A percentile compares a stretch with the other conserved stretches of the same genome.
These are phyloP conservation scores for Sphaceloma murrayae DNA, from an alignment of 2,329 filamentous ascomycete species.

Conservation along the genomic window DNA sequence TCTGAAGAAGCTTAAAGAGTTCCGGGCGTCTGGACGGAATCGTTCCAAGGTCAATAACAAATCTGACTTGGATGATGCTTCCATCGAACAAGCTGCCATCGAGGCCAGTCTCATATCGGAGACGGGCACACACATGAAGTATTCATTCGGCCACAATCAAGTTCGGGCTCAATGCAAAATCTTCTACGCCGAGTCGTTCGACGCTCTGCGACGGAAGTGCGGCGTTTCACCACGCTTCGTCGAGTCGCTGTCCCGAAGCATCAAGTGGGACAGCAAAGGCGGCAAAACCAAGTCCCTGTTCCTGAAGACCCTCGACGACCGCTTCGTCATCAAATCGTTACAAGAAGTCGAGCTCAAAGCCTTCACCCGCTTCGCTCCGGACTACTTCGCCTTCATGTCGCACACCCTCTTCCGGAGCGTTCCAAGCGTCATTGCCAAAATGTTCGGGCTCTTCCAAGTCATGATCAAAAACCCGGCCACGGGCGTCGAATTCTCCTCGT, in stretches of 20 bases:
- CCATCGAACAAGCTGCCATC: conserved; percentile 56
- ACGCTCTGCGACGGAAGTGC: conserved; percentile 85
- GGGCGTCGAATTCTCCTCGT: conserved; percentile 87
- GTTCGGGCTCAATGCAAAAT: conserved; percentile 97
- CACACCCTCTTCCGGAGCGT: conserved; percentile 88
- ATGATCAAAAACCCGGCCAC: conserved; percentile 92
- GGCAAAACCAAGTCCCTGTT: conserved; percentile 98
- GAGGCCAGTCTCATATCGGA: conserved; percentile 76
- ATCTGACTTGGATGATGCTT: conserved; percentile 20
- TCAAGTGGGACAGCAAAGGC: conserved; percentile 97
- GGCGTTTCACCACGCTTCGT: conserved; percentile 89
- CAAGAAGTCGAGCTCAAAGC: conserved; percentile 86
- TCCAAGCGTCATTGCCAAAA: conserved; percentile 95
- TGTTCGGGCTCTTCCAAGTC: conserved; percentile 97
- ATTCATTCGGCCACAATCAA: conserved; percentile 88
- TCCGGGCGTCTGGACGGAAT: conserved; percentile 35
- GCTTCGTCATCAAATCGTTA: conserved; percentile 84
- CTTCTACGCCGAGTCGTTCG: conserved; percentile 96
- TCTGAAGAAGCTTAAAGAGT: conserved; percentile 62
- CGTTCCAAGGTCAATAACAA: conserved; percentile 22
- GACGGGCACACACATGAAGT: conserved; percentile 88
- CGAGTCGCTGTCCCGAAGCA: conserved; percentile 85
- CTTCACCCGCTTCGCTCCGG: conserved; percentile 89
- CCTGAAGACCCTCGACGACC: conserved; percentile 88
- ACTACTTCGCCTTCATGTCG: conserved; percentile 96